Conservation (phyloP, 2,329 filamentous ascomycete genomes). For the Cercospora sp. region DNA sequence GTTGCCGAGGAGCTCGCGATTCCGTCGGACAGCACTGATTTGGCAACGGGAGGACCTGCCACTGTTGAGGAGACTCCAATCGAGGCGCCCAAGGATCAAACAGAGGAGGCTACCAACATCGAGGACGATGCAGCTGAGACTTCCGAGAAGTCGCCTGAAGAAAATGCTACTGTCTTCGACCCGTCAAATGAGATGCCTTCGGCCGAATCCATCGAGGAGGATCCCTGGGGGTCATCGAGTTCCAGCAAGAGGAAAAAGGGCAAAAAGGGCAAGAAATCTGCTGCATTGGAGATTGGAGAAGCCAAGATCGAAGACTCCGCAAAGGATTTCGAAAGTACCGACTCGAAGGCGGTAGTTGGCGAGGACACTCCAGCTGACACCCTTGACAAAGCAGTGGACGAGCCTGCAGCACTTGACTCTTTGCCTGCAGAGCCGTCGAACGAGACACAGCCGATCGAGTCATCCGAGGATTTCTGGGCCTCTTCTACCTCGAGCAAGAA, state of each 20-base stretch:
- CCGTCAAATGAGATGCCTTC: not conserved
- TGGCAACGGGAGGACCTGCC: too few species aligned
- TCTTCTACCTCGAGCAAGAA: not conserved
- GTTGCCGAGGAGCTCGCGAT: too few species aligned
- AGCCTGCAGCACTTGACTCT: not conserved
- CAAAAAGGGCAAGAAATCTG: not conserved
- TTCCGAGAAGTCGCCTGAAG: not conserved
- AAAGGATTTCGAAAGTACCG: not conserved
- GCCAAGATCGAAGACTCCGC: not conserved
- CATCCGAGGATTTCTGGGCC: not conserved
- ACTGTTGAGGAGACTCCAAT: not conserved
- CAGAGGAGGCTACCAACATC: not conserved
- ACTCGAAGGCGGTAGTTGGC: not conserved
- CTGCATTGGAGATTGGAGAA: not conserved
- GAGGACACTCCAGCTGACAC: not conserved
- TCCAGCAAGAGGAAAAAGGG: constrained; percentile 1
- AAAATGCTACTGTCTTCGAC: not conserved
- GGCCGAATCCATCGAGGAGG: not conserved
- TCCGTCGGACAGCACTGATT: too few species aligned
- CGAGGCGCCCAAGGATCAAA: not conserved
- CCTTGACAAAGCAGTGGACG: not conserved
- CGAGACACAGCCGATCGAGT: not conserved
- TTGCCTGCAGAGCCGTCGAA: not conserved
- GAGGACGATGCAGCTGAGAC: not conserved
- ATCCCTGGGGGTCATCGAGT: not conserved